A percentile compares a stretch with the other conserved stretches of the same genome.
These are phyloP conservation scores for Lasiosphaeris hirsuta DNA, from an alignment of 495 filamentous ascomycete species.

Conservation along the genomic window DNA sequence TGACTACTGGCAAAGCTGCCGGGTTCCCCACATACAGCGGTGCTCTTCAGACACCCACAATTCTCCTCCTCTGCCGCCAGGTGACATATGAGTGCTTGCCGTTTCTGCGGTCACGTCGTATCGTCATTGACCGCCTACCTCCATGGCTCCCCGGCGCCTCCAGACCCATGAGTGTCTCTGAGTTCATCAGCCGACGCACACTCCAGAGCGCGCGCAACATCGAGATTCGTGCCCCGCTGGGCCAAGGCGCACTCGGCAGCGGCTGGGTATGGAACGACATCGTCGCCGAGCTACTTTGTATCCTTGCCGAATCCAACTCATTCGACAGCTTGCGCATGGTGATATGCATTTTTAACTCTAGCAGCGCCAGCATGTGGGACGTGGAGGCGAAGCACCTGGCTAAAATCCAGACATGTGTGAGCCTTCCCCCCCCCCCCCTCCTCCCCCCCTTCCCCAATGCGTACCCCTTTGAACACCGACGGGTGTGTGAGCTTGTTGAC, in stretches of 20 bases:
- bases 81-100: slow-evolving; percentile 33
- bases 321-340: neutral
- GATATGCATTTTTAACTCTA: neutral
- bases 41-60: slow-evolving; percentile 27
- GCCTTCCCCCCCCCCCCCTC: neutral
- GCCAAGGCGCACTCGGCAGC: slow-evolving; percentile 24
- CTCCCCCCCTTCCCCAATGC: too few species aligned
- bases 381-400: neutral
- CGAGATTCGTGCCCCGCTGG: slow-evolving; percentile 31
- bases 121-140: slow-evolving; percentile 37
- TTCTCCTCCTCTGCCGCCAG: slow-evolving; percentile 36
- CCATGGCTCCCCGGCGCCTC: slow-evolving; percentile 32
- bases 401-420: neutral
- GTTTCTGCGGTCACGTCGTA: slow-evolving; percentile 19
- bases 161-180: slow-evolving; percentile 25
- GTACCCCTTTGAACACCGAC: too few species aligned
- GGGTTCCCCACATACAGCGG: slow-evolving; percentile 13
- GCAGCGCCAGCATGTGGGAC: neutral
- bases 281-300: neutral
- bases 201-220: slow-evolving; percentile 31
- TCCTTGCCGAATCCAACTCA: neutral
- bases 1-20: neutral
- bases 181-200: slow-evolving; percentile 28
- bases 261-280: slow-evolving; percentile 28
- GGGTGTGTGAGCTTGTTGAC: too few species aligned